Evolutionary conservation across 2,329 filamentous ascomycete genomes (phyloP), one percentile per base, ranked within the genome.

Genomic region (Knufia fluminis): DNA sequence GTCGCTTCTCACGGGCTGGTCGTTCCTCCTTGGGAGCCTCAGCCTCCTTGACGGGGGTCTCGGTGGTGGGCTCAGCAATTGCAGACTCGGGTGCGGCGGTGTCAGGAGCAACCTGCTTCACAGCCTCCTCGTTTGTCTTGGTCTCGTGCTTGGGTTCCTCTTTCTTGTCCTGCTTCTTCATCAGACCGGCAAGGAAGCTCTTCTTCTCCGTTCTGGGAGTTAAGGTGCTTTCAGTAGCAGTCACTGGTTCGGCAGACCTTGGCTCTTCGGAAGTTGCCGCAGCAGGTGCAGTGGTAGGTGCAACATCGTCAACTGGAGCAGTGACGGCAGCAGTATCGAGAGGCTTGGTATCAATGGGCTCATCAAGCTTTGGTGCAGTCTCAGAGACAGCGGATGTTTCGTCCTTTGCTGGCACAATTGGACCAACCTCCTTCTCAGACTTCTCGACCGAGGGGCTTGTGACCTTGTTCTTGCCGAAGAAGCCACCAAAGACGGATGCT

Each of bases 401-500:
- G 51, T 75, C 71, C 69, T 77, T 72, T 43, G 70, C 64, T 38
- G 71, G 68, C 54, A 68, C 65, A 59, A 69, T 66, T 46, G 74
- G 69, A 59, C 73, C 68, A 40, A 63, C 65, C 54, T 75, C 71
- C 60, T 71, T 71, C 60, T 73, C 69, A 12, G 65, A 62, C 62
- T 72, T 72, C 62, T 71, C 69, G 40, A 67, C 62, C 48, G 64
- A 63, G 26, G 69, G 68, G 64, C 66, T 71, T 54, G 63, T 61
- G 44, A 71, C 66, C 12, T 82, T 82, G 67, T 85, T 82, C 76
- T 91, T 91, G 78, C 87, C 85, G 69, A 76, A 78, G 65, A 86
- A 81, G 62, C 80, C 82, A 61, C 80, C 80, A 70, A 94, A 94
- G 62, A 90, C 83, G 58, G 86, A 92, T 69, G 82, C 81, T 68